Evolutionary conservation across 2,329 filamentous ascomycete species (phyloP).

Genomic region (Neurospora sp.): DNA sequence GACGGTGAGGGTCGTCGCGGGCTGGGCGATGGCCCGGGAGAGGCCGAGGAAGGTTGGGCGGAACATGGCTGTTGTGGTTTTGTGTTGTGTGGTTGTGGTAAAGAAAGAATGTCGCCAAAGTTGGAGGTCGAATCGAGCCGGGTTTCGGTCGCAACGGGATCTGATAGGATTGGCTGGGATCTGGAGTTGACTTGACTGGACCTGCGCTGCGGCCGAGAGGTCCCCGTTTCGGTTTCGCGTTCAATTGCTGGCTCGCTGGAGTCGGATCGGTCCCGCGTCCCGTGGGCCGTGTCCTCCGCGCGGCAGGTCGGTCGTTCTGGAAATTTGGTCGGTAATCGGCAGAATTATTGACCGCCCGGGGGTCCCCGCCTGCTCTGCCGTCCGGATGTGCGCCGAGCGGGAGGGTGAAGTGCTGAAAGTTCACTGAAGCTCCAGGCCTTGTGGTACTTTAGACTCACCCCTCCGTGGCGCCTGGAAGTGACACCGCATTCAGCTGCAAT

Average conservation of each 20-base stretch:
- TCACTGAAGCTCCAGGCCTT: not conserved
- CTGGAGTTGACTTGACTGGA: not conserved
- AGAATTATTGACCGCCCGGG: constrained; percentile 14
- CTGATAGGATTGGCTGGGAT: not conserved
- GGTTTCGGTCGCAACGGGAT: not conserved
- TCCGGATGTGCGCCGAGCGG: not conserved
- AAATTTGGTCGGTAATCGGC: constrained; percentile 8
- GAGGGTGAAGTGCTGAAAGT: not conserved
- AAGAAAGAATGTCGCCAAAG: not conserved
- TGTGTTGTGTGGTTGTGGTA: not conserved
- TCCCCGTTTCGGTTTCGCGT: not conserved
- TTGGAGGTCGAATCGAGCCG: not conserved
- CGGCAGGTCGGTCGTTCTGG: not conserved
- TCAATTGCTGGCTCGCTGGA: not conserved
- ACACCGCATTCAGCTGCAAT: not conserved
- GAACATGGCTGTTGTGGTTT: constrained; percentile 8
- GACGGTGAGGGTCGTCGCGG: constrained; percentile 1
- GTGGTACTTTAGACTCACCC: not conserved
- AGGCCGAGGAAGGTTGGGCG: constrained; percentile 7
- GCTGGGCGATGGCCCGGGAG: constrained; percentile 4
- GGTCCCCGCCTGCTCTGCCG: not conserved
- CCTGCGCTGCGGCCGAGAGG: not conserved
- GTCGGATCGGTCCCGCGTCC: not conserved
- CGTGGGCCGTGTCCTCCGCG: not conserved
- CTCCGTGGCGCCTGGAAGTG: not conserved